phyloP scores from a whole-genome alignment of 192 early-diverging fungal species.

The Chytriomyces hyalinus region DNA sequence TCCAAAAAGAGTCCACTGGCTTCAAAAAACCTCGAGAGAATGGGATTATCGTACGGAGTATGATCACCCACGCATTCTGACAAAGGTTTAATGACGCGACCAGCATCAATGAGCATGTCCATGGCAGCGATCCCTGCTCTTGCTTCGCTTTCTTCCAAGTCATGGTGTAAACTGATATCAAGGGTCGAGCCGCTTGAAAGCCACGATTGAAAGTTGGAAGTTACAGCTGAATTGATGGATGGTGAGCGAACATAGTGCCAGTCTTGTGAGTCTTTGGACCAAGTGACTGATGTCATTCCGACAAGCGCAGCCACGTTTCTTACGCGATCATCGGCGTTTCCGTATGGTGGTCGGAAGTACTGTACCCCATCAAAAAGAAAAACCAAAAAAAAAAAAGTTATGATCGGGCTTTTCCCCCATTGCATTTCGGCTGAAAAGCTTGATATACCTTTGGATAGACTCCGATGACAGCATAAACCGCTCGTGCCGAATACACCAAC shows the following conservation, averaged over 20 bases:
- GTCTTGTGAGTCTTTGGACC: constrained; percentile 41
- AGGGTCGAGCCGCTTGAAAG: background rate
- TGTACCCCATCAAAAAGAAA: background rate
- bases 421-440: background rate
- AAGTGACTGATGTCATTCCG: constrained; percentile 45
- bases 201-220: background rate
- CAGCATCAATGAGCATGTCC: constrained; percentile 10
- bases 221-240: background rate
- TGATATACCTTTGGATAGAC: constrained; percentile 48
- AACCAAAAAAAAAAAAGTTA: background rate
- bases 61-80: constrained; percentile 11
- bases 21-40: constrained; percentile 1
- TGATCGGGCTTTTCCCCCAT: background rate
- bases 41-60: constrained; percentile 14
- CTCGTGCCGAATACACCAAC: constrained; percentile 2
- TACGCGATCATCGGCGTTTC: constrained; percentile 72
- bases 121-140: background rate
- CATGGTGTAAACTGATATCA: constrained; percentile 9
- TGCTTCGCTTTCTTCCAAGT: background rate
- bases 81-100: background rate
- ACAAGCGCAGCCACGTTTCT: constrained; percentile 62
- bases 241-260: constrained; percentile 1
- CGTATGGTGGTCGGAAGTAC: constrained; percentile 36
- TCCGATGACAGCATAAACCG: constrained; percentile 51
- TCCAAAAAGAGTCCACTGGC: background rate